These are phyloP conservation scores for Fomitopsis schrenkii DNA, from an alignment of 1,284 basidiomycete species.

Conservation along the genomic window DNA sequence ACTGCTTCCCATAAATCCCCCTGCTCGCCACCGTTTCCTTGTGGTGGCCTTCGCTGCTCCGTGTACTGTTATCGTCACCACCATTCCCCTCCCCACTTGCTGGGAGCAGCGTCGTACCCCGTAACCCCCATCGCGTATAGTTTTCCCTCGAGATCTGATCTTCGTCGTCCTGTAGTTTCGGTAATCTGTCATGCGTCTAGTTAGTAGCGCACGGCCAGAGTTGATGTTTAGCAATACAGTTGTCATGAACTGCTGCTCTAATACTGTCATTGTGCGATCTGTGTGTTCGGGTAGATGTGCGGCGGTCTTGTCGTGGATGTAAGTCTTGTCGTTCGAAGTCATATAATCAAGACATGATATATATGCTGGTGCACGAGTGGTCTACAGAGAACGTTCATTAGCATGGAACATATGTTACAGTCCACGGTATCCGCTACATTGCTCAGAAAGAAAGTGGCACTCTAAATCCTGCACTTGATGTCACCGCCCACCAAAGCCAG, in stretches of 20 bases:
- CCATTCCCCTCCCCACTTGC: constrained; percentile 37
- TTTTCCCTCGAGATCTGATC: not conserved
- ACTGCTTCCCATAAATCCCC: constrained; percentile 8
- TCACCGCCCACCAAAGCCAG: constrained; percentile 69
- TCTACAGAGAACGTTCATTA: not conserved
- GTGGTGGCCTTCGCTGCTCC: constrained; percentile 42
- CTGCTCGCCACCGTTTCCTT: constrained; percentile 12
- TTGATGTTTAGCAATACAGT: not conserved
- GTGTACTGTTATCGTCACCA: constrained; percentile 30
- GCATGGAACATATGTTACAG: not conserved
- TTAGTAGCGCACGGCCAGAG: not conserved
- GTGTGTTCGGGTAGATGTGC: too few relatives aligned
- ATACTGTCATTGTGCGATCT: too few relatives aligned
- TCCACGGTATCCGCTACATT: not conserved
- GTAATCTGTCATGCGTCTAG: constrained; percentile 5
- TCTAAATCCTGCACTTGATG: constrained; percentile 44
- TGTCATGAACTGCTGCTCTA: too few relatives aligned
- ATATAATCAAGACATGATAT: not conserved
- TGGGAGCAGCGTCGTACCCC: constrained; percentile 47
- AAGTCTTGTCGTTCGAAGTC: too few relatives aligned
- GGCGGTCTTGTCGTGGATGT: too few relatives aligned
- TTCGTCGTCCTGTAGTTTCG: not conserved
- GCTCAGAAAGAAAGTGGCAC: not conserved
- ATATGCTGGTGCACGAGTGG: not conserved
- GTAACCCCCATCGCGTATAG: constrained; percentile 13